Base-by-base conservation (phyloP, 1,284 basidiomycete species). In the Trametes polyzona region DNA sequence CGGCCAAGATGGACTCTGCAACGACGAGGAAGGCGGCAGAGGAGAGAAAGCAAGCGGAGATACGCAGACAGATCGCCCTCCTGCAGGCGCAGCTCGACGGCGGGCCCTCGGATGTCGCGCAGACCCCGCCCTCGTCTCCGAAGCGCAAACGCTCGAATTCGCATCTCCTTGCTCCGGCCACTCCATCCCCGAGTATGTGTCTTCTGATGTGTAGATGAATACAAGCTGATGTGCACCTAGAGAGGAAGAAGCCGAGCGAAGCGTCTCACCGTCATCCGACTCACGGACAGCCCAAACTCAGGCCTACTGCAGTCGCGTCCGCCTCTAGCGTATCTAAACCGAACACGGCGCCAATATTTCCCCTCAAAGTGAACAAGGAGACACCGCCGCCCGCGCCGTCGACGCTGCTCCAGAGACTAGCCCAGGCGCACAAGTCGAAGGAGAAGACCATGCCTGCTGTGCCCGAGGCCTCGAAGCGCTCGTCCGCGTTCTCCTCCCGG, bases 131-230 rank as follows among this genome's bases (percentile, higher is more conserved):
- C 19, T 60, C 68, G 7, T 81, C 83, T 7, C 81, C 83, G 12
- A 83, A 84, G 69, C 74, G 83, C 57, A 84, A 79, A 66, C 72
- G 75, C 44, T 62, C 69, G 14, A 74, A 76, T 21, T 62, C 73
- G 8, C 71, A 70, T 1, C 65, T 83, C 7, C 70, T 91, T 4
- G 87, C 80, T 1, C 87, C 87, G 23, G 73, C 81, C 0, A 89
- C 88, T 2, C 89, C 88, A 16, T 88, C 88, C 41, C 85, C 86
- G 3, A 87, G 88, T 90, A 62, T 69, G 83, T 70, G 14, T 30
- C 4, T n/a, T 0, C 0, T 4, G 7, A 6, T 16, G 3, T 12
- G 16, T 21, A 23, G 9, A 7, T 4, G 8, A 11, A 12, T 3
- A 14, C 1, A 40, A 12, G 8, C 33, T 46, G 30, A 29, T 42